Evolutionary conservation across 257 asterid species (phyloP), one percentile per base, ranked within the genome.

Genomic region (Datura wrightii): DNA sequence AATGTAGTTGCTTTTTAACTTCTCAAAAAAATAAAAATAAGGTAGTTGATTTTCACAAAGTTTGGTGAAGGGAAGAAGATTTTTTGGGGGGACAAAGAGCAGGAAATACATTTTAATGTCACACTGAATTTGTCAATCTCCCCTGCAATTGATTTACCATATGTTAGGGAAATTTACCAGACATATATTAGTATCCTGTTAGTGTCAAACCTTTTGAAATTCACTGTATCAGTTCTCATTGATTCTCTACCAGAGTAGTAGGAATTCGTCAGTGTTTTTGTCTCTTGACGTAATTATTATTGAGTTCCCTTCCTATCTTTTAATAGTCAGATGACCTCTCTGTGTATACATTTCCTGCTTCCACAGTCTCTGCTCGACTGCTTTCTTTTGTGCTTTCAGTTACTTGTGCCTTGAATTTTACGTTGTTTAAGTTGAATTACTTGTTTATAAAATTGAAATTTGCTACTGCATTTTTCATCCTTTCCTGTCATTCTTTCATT

Each of bases 181-280:
- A 13, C 81, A 48, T 50, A 24, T 24, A 48, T 24, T 76, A 24
- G 46, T 76, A 50, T 50, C 62, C 62, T 76, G 62, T 24, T 76
- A 3, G 62, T 14, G 44, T 76, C 44, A 50, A 50, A 76, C 81
- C 81, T 76, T 50, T 52, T 76, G 46, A 76, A 50, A 76, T 50
- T 6, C 62, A 11, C 62, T 24, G 81, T 31, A 13, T 24, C 81
- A 24, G 81, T 76, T 50, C 62, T 76, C 6, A 14, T 74, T 76
- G 24, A 31, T 50, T 24, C 6, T 50, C 15, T 76, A 48, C 81
- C 44, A 50, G 62, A 24, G 81, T 60, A 24, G 5, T 50, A 74
- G 59, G 81, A 24, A 48, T 48, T 74, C 13, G 10, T 31, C 63
- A 76, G 44, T 13, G 24, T 50, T 31, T 24, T 50, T 31, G 24